phyloP scores from a whole-genome alignment of 2,329 filamentous ascomycete species.

The Cadophora sp. region DNA sequence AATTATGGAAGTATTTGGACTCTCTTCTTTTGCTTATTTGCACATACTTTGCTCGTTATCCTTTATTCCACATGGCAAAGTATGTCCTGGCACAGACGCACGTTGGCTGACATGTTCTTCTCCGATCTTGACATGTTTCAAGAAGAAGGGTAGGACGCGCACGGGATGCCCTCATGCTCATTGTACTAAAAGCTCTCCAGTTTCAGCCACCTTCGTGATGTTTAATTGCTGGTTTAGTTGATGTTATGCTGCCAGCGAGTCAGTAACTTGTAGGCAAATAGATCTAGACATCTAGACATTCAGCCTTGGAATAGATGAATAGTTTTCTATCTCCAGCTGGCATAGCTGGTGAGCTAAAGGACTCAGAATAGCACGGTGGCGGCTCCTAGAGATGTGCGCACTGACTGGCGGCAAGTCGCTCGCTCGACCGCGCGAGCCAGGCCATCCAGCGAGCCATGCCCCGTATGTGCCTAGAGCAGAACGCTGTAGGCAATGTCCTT shows the following conservation, averaged over 20 bases:
- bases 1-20: not conserved
- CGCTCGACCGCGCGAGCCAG: not conserved
- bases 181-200: not conserved
- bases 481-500: not conserved
- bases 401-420: not conserved
- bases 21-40: not conserved
- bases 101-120: not conserved
- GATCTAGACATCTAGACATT: not conserved
- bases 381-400: conserved; percentile 7
- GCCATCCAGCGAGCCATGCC: not conserved
- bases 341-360: not conserved
- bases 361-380: not conserved
- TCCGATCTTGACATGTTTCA: not conserved
- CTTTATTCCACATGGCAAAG: not conserved
- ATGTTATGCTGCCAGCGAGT: not conserved
- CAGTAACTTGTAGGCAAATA: not conserved
- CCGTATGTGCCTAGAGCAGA: not conserved
- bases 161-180: not conserved
- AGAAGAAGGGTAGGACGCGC: not conserved
- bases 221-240: not conserved
- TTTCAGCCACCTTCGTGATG: conserved; percentile 4
- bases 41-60: not conserved
- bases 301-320: not conserved
- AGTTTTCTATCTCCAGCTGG: not conserved
- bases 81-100: not conserved